Evolutionary conservation across 2,329 filamentous ascomycete genomes (phyloP), one percentile per base, ranked within the genome.

Genomic region (Fusarium robinianum): DNA sequence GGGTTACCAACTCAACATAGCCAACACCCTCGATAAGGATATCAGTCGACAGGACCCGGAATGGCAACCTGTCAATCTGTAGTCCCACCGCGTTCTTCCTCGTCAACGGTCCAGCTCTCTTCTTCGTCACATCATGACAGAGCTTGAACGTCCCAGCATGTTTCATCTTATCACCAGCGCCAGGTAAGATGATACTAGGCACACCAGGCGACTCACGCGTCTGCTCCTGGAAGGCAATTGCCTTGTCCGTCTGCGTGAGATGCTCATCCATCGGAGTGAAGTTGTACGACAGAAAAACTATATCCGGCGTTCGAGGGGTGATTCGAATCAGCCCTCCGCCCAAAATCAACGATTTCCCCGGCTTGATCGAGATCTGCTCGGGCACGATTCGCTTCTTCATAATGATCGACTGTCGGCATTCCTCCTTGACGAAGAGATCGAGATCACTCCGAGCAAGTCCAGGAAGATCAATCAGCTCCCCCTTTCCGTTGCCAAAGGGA

Each of bases 381-480:
- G 92, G 88, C 2, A 82, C 79, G 40, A 91, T 73, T 22, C 90
- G 85, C 22, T 77, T 76, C 47, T 81, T 84, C 90, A 99, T 95
- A 44, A 95, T 78, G 12, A 96, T 73, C 5, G 81, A 79, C 8
- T 77, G 67, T 26, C 83, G 83, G 59, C 87, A 72, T 49, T 85
- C 75, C 26, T 85, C 78, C 26, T 78, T 72, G 33, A 96, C 85
- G 62, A 87, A 84, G 1, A 80, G 69, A 33, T 89, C 85, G 6
- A 97, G 73, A 11, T 83, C 79, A 17, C 83, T 85, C 31, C 94
- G 84, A 7, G 84, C 80, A 22, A 99, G 73, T 1, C 94, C 94
- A 0, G 94, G 94, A 10, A 99, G 77, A 64, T 99, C 94, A 59
- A 99, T 89, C 22, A 99, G 76, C 67, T 99, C 95, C 42, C 94